Evolutionary conservation across 257 asterid genomes (phyloP).

Genomic region (Solanum chaucha): DNA sequence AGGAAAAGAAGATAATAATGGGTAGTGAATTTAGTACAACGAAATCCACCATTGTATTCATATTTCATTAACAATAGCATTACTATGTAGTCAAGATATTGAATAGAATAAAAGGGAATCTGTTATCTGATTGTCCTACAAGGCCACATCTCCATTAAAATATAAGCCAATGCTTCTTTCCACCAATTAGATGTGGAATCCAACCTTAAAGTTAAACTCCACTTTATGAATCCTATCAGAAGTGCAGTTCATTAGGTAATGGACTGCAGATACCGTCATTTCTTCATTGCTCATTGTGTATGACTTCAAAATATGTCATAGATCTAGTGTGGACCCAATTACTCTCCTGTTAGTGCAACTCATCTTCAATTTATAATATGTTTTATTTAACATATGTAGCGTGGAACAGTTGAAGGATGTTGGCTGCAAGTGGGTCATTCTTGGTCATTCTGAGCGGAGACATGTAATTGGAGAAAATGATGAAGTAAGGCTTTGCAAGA

Average conservation of each 20-base stretch:
- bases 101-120: not conserved
- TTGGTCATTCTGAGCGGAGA: constrained; percentile 96
- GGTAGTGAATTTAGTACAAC: not conserved
- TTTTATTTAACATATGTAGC: constrained; percentile 23
- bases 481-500: constrained; percentile 38
- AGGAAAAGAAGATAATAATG: not conserved
- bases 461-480: constrained; percentile 86
- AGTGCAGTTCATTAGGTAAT: not conserved
- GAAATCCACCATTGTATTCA: not conserved
- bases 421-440: constrained; percentile 95
- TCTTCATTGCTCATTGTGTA: not conserved
- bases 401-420: constrained; percentile 88
- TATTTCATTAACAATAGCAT: not conserved
- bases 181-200: not conserved
- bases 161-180: not conserved
- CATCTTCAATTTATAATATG: not conserved
- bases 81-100: not conserved
- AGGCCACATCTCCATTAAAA: not conserved
- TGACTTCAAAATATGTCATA: not conserved
- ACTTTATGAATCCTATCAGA: not conserved
- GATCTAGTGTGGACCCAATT: not conserved
- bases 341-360: not conserved
- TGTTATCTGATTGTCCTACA: not conserved
- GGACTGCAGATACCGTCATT: not conserved
- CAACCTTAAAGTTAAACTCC: not conserved